Evolutionary conservation across 2,329 filamentous ascomycete species (phyloP), one percentile per base, ranked within the genome.

Genomic region (Colletotrichum simmondsii): DNA sequence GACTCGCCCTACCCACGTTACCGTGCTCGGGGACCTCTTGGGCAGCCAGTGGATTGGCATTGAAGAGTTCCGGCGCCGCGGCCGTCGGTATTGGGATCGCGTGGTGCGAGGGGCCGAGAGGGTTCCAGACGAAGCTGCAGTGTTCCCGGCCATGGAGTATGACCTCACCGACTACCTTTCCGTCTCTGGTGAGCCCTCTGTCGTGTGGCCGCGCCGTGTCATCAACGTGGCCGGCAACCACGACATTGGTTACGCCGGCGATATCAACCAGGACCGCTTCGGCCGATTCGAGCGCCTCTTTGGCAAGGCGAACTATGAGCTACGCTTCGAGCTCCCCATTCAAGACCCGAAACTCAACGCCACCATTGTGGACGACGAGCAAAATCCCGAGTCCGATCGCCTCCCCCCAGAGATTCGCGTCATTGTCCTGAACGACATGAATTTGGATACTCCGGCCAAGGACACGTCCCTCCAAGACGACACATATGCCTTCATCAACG

Each of bases 201-300:
- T 52, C 4, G 84, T 85, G 7, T 98, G 97, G 97, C 83, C 87
- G n/a, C 88, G 86, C 53, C 90, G 93, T 68, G 87, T 98, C 75
- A 95, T 99, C 80, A 97, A 98, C 77, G 91, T 98, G 30, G 95
- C 92, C 0, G 97, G 97, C 1, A 99, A 99, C 79, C 97, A 99
- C 80, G 97, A 99, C 81, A 92, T 99, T 78, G 97, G 97, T 42
- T 99, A 99, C 80, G 95, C 95, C 0, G 97, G 97, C 3, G 97
- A 99, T 81, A 88, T 98, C 74, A 95, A 93, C 53, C 84, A 88
- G n/a, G 87, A 91, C 74, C 91, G 95, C 4, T 87, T 98, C 67
- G 86, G 90, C 32, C 90, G 97, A 1, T 99, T 98, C 80, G 95
- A 98, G 83, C 87, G 88, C 26, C 89, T 90, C 1, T 99, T 97